A percentile compares a stretch with the other conserved stretches of the same genome.
These are phyloP conservation scores for Kwoniella dendrophila DNA, from an alignment of 768 basidiomycete genomes.

Conservation along the genomic window DNA sequence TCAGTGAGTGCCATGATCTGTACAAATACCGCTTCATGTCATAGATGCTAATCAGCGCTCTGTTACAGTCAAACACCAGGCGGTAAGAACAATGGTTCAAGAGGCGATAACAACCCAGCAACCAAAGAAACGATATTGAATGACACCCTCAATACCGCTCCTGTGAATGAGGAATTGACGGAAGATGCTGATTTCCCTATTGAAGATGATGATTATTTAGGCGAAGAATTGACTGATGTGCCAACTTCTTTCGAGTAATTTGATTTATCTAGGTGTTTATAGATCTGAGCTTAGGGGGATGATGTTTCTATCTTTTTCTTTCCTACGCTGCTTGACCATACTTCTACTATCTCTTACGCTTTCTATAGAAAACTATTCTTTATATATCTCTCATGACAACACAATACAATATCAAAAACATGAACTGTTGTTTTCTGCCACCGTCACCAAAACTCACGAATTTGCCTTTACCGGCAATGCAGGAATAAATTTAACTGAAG, in stretches of 20 bases:
- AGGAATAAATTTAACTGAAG: too few species aligned
- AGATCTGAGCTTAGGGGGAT: too few species aligned
- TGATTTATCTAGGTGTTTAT: too few species aligned
- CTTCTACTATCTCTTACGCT: too few species aligned
- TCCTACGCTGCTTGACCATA: too few species aligned
- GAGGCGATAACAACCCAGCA: slow-evolving; percentile 15
- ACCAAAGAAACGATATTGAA: slow-evolving; percentile 5
- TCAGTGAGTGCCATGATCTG: slow-evolving; percentile 17
- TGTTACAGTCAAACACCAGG: slow-evolving; percentile 19
- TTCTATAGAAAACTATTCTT: too few species aligned
- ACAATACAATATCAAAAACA: too few species aligned
- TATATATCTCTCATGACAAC: too few species aligned
- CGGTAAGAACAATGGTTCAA: slow-evolving; percentile 2
- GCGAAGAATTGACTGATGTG: slow-evolving; percentile 30
- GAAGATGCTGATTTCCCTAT: slow-evolving; percentile 19
- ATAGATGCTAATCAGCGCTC: background rate
- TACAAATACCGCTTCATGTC: background rate
- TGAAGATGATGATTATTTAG: slow-evolving; percentile 28
- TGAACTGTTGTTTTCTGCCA: too few species aligned
- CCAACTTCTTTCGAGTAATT: slow-evolving; percentile 24
- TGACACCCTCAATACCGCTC: background rate
- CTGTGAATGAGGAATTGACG: slow-evolving; percentile 8
- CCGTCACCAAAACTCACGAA: too few species aligned
- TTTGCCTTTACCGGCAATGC: too few species aligned
- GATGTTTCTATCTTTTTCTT: too few species aligned